A percentile compares a stretch with the other conserved stretches of the same genome.
phyloP scores from a whole-genome alignment of 1,139 yeast species.

The Yarrowia galli region DNA sequence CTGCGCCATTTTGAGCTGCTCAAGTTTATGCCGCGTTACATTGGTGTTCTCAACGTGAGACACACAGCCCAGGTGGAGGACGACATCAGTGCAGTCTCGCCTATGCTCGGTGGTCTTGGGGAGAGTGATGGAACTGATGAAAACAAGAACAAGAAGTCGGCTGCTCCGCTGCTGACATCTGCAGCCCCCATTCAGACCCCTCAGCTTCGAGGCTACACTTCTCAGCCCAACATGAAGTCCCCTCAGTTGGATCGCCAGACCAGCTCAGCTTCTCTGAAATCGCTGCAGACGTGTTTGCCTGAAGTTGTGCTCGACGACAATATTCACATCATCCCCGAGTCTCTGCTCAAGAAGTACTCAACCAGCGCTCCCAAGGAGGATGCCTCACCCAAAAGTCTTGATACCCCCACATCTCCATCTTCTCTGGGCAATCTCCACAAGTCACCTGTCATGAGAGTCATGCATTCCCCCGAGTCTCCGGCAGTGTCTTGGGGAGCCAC shows the following conservation, averaged over 20 bases:
- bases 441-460: constrained; percentile 35
- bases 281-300: constrained; percentile 55
- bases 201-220: constrained; percentile 12
- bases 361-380: constrained; percentile 62
- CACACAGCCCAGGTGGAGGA: constrained; percentile 58
- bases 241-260: constrained; percentile 29
- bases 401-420: constrained; percentile 20
- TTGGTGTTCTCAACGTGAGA: constrained; percentile 91
- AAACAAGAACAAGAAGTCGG: constrained; percentile 6
- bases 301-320: constrained; percentile 90
- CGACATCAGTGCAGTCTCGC: constrained; percentile 21
- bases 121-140: neutral
- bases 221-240: constrained; percentile 34
- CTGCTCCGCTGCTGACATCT: neutral
- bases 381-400: constrained; percentile 38
- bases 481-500: constrained; percentile 62
- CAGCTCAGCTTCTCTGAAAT: constrained; percentile 25
- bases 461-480: constrained; percentile 37
- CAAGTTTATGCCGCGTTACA: constrained; percentile 88
- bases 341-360: constrained; percentile 70
- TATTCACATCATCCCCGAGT: constrained; percentile 84
- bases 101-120: constrained; percentile 24
- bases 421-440: constrained; percentile 23
- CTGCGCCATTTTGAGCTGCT: constrained; percentile 74
- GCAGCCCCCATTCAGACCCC: constrained; percentile 19